Base-by-base conservation (phyloP, 805 yeast genomes). In the Wickerhamomyces canadensis region DNA sequence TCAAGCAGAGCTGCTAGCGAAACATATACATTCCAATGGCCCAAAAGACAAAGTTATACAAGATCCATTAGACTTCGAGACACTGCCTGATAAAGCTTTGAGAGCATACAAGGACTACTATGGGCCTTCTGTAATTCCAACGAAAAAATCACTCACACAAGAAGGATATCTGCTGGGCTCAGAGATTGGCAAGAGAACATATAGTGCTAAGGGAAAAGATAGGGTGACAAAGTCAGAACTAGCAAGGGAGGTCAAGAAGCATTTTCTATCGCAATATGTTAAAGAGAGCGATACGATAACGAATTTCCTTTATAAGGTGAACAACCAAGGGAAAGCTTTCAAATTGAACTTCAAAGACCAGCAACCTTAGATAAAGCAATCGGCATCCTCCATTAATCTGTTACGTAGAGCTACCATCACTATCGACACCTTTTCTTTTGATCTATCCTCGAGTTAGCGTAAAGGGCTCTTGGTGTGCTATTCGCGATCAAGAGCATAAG, bases 221-320 rank as follows among this genome's bases (percentile, higher is more conserved):
- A 54, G 85, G 32, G 66, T 80, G 8, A 52, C 78, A 33, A 83
- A 80, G 55, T 63, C 63, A 4, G 84, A 78, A 43, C 67, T 82
- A 23, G 82, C 86, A 0, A 58, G 57, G 2, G 70, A 70, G 19
- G 78, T 80, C 19, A 80, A 77, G 59, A 73, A 71, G 38, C 97
- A 91, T 58, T 86, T 89, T 49, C 50, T 70, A 45, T 49, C 61
- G 8, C 69, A 67, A 32, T 70, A 74, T 11, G 77, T 78, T 4
- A 78, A 84, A 49, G 98, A 91, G 54, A 78, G 81, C 40, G 98
- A 91, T 50, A 78, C 84, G 23, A 78, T 91, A 27, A 86, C 96
- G 26, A 88, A 84, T 51, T 93, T 91, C 56, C 68, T 93, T 38
- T 93, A 91, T 63, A 80, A 84, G 51, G 88, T 86, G 36, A 78